Evolutionary conservation across 257 asterid species (phyloP), one percentile per base, ranked within the genome.

Genomic region (Gentiana dahurica): DNA sequence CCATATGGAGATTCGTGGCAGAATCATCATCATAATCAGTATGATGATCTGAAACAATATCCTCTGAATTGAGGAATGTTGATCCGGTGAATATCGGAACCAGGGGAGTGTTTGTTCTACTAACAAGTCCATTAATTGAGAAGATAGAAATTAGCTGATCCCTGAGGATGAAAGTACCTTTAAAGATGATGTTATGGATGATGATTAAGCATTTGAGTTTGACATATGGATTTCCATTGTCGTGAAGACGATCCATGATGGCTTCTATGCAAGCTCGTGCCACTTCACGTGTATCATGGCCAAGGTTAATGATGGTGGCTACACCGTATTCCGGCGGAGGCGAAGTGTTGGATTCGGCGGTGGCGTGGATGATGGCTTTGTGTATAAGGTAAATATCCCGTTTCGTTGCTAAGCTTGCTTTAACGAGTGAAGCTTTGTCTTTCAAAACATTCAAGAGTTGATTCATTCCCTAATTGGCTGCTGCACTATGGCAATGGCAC

Each of bases 141-240:
- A 51, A 35, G 61, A 59, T 41, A 0, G 58, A 60, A 10, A 41
- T 24, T 51, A 58, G 58, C 44, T 68, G 73, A 12, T 65, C 60
- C 35, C 49, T 71, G 61, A 68, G 65, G 38, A 62, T 32, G 49
- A 62, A 45, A 48, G 71, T 69, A 12, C 82, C 74, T 37, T 36
- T 48, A 9, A 53, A 34, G 11, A 73, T 54, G 55, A 76, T 58
- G 55, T 66, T 67, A 45, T 76, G 82, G 5, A 66, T 15, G 34
- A 76, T 44, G 52, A 72, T 43, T 10, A 76, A 76, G 36, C 79
- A 76, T 55, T 76, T 76, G 53, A 76, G 69, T 13, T 78, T 67
- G 24, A 76, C 79, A 57, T 46, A 65, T 1, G 76, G 72, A 60
- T 44, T 64, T 13, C 4, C 55, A 3, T 70, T 73, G 39, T 57